Conservation (phyloP, 495 filamentous ascomycete genomes). For the Talaromyces borbonicus region DNA sequence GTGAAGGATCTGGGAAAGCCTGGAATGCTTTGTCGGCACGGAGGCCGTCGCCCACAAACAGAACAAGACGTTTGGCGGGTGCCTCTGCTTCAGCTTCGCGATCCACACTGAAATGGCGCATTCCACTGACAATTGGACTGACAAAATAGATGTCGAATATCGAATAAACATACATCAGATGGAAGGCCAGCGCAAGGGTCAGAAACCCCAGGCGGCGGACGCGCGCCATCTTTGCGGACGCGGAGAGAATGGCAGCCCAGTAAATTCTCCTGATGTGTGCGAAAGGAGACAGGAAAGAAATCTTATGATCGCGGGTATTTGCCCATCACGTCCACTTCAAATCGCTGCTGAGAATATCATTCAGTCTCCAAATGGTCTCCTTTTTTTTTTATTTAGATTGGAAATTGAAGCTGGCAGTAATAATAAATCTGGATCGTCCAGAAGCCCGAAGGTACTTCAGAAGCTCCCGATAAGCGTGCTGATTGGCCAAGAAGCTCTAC, state of each 20-base stretch:
- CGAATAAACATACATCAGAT: constrained; percentile 87
- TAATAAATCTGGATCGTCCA: background rate
- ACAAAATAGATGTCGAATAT: constrained; percentile 99
- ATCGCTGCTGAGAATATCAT: background rate
- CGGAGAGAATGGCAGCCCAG: background rate
- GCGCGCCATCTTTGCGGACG: constrained; percentile 54
- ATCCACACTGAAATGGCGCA: constrained; percentile 69
- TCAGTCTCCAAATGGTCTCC: background rate
- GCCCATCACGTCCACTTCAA: background rate
- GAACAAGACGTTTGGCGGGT: constrained; percentile 80
- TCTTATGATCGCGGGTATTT: background rate
- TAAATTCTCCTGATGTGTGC: background rate
- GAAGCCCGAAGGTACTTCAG: background rate
- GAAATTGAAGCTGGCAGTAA: constrained; percentile 2
- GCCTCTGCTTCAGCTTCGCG: constrained; percentile 50
- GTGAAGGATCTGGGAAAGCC: constrained; percentile 81
- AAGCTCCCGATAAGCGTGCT: background rate
- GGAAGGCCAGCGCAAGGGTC: constrained; percentile 84
- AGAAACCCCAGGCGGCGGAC: constrained; percentile 81
- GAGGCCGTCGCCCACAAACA: constrained; percentile 96
- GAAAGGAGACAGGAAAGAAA: background rate
- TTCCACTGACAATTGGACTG: constrained; percentile 92
- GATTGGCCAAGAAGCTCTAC: background rate
- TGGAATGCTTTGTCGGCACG: constrained; percentile 98
- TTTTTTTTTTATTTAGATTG: background rate